Evolutionary conservation across 2,329 filamentous ascomycete species (phyloP), one percentile per base, ranked within the genome.

Genomic region (Botryotinia calthae): DNA sequence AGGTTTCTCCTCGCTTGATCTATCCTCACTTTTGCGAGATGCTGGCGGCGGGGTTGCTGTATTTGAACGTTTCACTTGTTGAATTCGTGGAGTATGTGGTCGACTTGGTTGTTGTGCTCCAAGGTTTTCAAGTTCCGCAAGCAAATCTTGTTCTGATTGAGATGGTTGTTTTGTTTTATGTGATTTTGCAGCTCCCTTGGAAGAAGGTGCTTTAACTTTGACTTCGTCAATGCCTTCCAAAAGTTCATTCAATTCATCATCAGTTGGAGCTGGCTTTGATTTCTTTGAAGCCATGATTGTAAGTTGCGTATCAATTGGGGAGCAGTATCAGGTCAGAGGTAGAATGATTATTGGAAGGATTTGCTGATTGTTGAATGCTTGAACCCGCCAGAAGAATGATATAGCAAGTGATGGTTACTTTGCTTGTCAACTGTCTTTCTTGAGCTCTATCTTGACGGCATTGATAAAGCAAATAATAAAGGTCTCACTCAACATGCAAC

Each of bases 61-160:
- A 70, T 85, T 84, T 37, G 85, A 82, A 63, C 85, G 85, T 74
- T 87, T 88, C 62, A 87, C 86, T 31, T 77, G 67, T 77, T 88
- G 87, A 80, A 89, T 82, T 77, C 93, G 92, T 56, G 95, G 96
- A 1, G 95, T 98, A 79, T 93, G 91, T 25, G 95, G 93, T 65
- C 95, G 90, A 76, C 90, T 90, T 46, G 93, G 87, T 79, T 91
- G 86, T 81, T 93, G 90, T 71, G 89, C 87, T 78, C 89, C 93
- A 34, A 81, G 76, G 78, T 91, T 90, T 81, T 97, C 93, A 74
- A 98, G 88, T 78, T 98, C 95, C 75, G 94, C 94, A 56, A 98
- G 87, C 73, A 95, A 89, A 81, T 97, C 94, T 78, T 93, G 87
- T 78, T 91, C 80, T 61, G 77, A 74, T 63, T 81, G 79, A 18